Conservation (phyloP, 768 basidiomycete species). For the Gloeopeniophorella convolvens region DNA sequence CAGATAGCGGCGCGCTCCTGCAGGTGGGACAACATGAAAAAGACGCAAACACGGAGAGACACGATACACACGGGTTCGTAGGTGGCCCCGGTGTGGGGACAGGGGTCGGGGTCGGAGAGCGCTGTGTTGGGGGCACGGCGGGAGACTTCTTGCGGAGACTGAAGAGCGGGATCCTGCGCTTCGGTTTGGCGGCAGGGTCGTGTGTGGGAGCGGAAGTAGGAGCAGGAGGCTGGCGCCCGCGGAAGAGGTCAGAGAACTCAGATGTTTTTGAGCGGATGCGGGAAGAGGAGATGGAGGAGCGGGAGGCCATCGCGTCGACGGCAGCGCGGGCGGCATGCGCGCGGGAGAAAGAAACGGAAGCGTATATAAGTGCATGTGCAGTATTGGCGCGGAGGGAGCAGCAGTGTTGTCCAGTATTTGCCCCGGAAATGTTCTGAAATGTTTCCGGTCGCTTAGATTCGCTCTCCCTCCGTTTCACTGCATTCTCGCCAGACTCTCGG, state of each 20-base stretch:
- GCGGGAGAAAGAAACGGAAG: neutral
- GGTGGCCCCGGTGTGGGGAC: conserved; percentile 2
- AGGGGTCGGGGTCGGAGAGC: neutral
- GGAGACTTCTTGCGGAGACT: conserved; percentile 19
- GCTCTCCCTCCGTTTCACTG: neutral
- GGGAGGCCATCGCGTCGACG: conserved; percentile 11
- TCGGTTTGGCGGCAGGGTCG: conserved; percentile 4
- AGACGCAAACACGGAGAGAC: neutral
- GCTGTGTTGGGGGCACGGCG: neutral
- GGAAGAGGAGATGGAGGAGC: conserved; percentile 5
- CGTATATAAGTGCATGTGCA: conserved; percentile 10
- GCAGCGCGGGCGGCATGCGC: neutral
- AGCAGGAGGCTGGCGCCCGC: conserved; percentile 11
- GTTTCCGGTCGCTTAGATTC: too few relatives aligned
- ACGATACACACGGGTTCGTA: conserved; percentile 2
- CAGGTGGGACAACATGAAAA: neutral
- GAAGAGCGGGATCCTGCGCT: conserved; percentile 20
- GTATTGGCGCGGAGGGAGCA: conserved; percentile 4
- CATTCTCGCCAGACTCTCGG: too few relatives aligned
- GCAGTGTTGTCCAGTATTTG: conserved; percentile 2
- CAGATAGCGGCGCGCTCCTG: neutral
- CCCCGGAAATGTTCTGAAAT: conserved; percentile 18
- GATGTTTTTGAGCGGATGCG: conserved; percentile 19
- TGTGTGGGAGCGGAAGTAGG: neutral
- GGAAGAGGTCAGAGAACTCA: conserved; percentile 19